Evolutionary conservation across 163 green algal genomes (phyloP).

Genomic region (Coccomyxa subellipsoidea): DNA sequence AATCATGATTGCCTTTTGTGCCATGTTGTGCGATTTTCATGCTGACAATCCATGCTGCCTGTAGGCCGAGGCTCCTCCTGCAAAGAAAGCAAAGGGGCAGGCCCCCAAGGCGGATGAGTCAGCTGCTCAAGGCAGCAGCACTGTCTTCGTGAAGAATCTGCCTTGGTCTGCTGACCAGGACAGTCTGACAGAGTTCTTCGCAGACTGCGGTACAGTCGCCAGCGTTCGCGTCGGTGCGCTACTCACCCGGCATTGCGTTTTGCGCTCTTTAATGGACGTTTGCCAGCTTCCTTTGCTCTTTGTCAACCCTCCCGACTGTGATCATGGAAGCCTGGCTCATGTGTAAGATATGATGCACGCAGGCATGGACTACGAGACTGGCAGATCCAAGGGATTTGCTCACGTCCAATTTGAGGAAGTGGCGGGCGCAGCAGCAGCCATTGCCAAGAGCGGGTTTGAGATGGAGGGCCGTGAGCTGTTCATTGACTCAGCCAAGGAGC

Average conservation of each 20-base stretch:
- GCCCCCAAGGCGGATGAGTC: slow-evolving; percentile 43
- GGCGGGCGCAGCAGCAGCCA: slow-evolving; percentile 63
- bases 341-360: too few relatives aligned
- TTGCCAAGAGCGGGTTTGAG: slow-evolving; percentile 55
- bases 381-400: slow-evolving; percentile 75
- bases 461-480: slow-evolving; percentile 70
- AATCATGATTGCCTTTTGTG: too few relatives aligned
- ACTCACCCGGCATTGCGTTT: too few relatives aligned
- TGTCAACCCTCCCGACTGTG: too few relatives aligned
- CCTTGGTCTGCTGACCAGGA: slow-evolving; percentile 70
- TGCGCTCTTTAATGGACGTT: too few relatives aligned
- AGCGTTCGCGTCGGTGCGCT: slow-evolving; percentile 64
- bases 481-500: slow-evolving; percentile 66
- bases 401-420: slow-evolving; percentile 83
- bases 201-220: slow-evolving; percentile 62
- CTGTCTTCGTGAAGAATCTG: slow-evolving; percentile 90
- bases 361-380: slow-evolving; percentile 32
- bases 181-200: slow-evolving; percentile 58
- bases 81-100: slow-evolving; percentile 43
- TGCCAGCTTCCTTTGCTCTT: too few relatives aligned
- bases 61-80: slow-evolving; percentile 26
- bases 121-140: slow-evolving; percentile 43
- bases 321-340: too few relatives aligned
- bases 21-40: background rate
- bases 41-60: background rate